Percentiles rank a stretch among this genome's conserved stretches.
Evolutionary conservation across 768 basidiomycete species (phyloP).

Genomic region (Psilocybe azurescens): DNA sequence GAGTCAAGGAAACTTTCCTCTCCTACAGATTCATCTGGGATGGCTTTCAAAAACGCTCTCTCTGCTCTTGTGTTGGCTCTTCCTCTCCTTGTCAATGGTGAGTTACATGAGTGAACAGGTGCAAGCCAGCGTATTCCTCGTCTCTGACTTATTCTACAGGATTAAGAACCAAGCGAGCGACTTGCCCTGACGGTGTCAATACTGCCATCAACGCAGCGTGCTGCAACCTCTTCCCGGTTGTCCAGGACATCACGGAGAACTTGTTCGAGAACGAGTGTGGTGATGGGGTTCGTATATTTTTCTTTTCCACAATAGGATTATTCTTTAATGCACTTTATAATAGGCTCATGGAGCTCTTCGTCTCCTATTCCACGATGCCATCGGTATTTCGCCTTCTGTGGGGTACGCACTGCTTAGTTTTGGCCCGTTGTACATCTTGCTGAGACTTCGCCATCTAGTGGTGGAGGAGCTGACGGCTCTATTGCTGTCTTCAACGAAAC

Average conservation of each 20-base stretch:
- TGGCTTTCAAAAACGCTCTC: constrained; percentile 10
- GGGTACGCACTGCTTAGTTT: constrained; percentile 26
- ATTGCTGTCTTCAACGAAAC: constrained; percentile 49
- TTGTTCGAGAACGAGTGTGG: constrained; percentile 15
- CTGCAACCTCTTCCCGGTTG: constrained; percentile 11
- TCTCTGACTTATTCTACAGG: background rate
- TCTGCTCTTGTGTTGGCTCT: constrained; percentile 12
- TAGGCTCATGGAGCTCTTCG: constrained; percentile 37
- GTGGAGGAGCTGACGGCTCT: constrained; percentile 55
- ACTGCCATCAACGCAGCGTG: constrained; percentile 7
- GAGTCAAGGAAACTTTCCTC: background rate
- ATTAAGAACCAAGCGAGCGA: constrained; percentile 2
- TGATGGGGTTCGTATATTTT: constrained; percentile 6
- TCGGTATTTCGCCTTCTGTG: constrained; percentile 42
- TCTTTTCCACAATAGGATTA: background rate
- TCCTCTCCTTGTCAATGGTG: constrained; percentile 8
- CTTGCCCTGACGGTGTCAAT: constrained; percentile 9
- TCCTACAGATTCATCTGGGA: background rate
- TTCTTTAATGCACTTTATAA: background rate
- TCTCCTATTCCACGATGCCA: constrained; percentile 48
- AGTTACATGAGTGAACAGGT: background rate
- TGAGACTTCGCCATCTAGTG: constrained; percentile 24
- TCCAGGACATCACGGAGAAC: constrained; percentile 13
- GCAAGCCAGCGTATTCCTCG: no score
- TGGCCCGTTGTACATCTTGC: no score